Evolutionary conservation across 2,329 filamentous ascomycete species (phyloP).

Genomic region (Aspergillus sp.): DNA sequence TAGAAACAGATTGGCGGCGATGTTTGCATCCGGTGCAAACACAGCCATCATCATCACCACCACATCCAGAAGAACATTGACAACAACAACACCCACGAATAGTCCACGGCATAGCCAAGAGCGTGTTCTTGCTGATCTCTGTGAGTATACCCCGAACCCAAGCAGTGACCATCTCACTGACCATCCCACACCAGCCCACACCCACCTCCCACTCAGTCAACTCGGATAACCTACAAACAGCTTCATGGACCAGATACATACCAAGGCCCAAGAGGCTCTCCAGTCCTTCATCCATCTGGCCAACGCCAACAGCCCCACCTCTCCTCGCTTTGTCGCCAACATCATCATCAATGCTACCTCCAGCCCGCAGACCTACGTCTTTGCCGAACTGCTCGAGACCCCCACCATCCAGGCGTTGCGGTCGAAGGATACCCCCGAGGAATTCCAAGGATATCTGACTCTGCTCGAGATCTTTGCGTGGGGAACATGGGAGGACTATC

Average conservation of each 20-base stretch:
- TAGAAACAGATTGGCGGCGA: background rate
- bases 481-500: constrained; percentile 78
- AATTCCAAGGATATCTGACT: constrained; percentile 56
- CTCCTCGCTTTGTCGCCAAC: constrained; percentile 75
- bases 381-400: constrained; percentile 80
- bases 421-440: constrained; percentile 44
- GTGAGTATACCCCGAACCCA: background rate
- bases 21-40: constrained; percentile 19
- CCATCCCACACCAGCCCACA: no score
- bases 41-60: constrained; percentile 2
- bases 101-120: background rate
- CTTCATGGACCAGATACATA: constrained; percentile 40
- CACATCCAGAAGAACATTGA: background rate
- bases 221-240: background rate
- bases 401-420: constrained; percentile 68
- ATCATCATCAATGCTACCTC: constrained; percentile 82
- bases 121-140: no score
- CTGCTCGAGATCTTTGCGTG: constrained; percentile 86
- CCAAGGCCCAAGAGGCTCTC: constrained; percentile 50
- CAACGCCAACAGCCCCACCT: constrained; percentile 63
- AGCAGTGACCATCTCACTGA: background rate
- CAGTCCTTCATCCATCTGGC: constrained; percentile 86
- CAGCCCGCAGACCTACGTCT: constrained; percentile 82
- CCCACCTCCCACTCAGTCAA: no score
- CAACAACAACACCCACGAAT: background rate